These are phyloP conservation scores for Annona squamosa DNA, from an alignment of 164 flowering plant genomes.

Conservation along the genomic window DNA sequence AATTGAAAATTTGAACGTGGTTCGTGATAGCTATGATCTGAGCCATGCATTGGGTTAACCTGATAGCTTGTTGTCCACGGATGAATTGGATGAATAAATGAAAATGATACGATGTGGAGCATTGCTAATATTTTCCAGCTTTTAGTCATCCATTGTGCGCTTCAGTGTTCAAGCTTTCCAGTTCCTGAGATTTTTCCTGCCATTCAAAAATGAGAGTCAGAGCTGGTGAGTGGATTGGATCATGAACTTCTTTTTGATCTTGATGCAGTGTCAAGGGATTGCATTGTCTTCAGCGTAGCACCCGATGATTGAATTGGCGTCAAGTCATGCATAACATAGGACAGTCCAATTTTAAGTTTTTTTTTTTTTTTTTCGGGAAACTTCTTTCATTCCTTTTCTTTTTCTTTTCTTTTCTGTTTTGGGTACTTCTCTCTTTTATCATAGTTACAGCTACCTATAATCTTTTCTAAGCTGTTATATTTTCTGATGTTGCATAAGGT, in stretches of 20 bases:
- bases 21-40: neutral
- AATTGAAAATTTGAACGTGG: neutral
- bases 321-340: neutral
- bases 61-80: neutral
- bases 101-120: neutral
- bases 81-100: too few relatives aligned
- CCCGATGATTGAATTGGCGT: neutral
- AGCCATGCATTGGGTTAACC: neutral
- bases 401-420: neutral
- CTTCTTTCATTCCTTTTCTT: neutral
- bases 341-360: neutral
- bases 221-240: neutral
- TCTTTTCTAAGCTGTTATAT: neutral
- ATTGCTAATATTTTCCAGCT: neutral
- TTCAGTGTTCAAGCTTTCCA: neutral
- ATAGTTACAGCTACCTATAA: neutral
- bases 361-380: too few relatives aligned
- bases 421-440: neutral
- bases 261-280: neutral
- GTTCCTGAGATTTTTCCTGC: neutral
- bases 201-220: neutral
- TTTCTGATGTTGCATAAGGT: conserved; percentile 29
- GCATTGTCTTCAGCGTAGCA: neutral
- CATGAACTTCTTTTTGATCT: neutral
- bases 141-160: neutral